A percentile compares a stretch with the other conserved stretches of the same genome.
phyloP scores from a whole-genome alignment of 2,329 filamentous ascomycete genomes.

The Colletotrichum ledebouriae region DNA sequence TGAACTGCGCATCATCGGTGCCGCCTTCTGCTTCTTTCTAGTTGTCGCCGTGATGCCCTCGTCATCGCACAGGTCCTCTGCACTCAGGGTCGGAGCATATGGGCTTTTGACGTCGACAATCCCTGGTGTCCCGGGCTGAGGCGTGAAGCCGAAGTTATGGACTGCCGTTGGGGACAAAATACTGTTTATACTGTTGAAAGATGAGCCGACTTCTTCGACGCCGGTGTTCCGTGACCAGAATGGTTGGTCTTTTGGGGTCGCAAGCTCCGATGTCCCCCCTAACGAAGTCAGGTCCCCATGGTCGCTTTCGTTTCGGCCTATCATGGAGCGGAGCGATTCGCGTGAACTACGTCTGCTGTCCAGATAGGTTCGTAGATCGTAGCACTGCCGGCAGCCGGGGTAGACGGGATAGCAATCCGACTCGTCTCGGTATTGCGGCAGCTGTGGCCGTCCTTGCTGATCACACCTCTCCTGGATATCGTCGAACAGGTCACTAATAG shows the following conservation, averaged over 20 bases:
- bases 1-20: slow-evolving; percentile 41
- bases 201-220: slow-evolving; percentile 52
- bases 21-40: slow-evolving; percentile 21
- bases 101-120: slow-evolving; percentile 54
- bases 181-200: slow-evolving; percentile 47
- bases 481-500: slow-evolving; percentile 59
- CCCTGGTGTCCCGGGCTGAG: slow-evolving; percentile 49
- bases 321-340: slow-evolving; percentile 58
- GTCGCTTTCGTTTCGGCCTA: slow-evolving; percentile 54
- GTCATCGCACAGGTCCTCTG: slow-evolving; percentile 52
- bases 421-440: slow-evolving; percentile 58
- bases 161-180: slow-evolving; percentile 47
- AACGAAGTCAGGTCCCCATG: slow-evolving; percentile 55
- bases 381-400: slow-evolving; percentile 57
- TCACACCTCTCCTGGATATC: slow-evolving; percentile 61
- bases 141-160: slow-evolving; percentile 46
- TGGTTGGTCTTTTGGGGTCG: slow-evolving; percentile 55
- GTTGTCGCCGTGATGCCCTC: neutral
- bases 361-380: slow-evolving; percentile 56
- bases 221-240: slow-evolving; percentile 50
- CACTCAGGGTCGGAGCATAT: slow-evolving; percentile 53
- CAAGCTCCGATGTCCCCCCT: slow-evolving; percentile 57
- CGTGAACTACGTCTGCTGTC: slow-evolving; percentile 58
- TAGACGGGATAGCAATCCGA: slow-evolving; percentile 56
- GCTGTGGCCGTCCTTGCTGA: slow-evolving; percentile 54